Percentiles rank a stretch among this genome's conserved stretches.
These are phyloP conservation scores for Eleusine coracana DNA, from an alignment of 176 grass and related monocot genomes.

Conservation along the genomic window DNA sequence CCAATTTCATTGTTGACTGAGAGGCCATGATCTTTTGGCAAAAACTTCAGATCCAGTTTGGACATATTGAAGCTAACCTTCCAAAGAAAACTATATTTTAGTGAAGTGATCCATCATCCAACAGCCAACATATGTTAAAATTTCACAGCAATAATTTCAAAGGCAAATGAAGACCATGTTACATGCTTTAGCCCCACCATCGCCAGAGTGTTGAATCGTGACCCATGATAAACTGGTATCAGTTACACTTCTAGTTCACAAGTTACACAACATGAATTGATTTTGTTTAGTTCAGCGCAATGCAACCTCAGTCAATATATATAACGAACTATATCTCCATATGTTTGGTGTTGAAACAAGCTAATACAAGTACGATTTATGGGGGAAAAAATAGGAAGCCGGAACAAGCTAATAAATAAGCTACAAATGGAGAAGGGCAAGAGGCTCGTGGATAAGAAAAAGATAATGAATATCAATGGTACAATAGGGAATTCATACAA, in stretches of 20 bases:
- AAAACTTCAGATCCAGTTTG: constrained; percentile 88
- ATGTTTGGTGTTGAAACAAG: constrained; percentile 12
- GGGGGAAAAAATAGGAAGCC: not conserved
- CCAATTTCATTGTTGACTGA: constrained; percentile 70
- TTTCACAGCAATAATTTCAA: constrained; percentile 16
- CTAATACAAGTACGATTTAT: not conserved
- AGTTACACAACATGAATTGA: not conserved
- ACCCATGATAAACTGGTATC: not conserved
- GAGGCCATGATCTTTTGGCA: constrained; percentile 66
- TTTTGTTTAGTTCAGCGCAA: constrained; percentile 4
- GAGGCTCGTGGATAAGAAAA: constrained; percentile 19
- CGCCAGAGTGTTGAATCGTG: not conserved
- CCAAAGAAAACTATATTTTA: constrained; percentile 87
- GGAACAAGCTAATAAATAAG: constrained; percentile 38
- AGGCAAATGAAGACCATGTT: constrained; percentile 21
- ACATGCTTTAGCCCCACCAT: constrained; percentile 2
- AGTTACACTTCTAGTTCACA: not conserved
- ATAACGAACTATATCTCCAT: constrained; percentile 23
- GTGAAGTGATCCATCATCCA: constrained; percentile 46
- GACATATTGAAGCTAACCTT: constrained; percentile 99
- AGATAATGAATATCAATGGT: constrained; percentile 35
- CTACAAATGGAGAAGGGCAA: constrained; percentile 7
- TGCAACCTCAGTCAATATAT: constrained; percentile 16
- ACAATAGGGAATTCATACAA: constrained; percentile 52
- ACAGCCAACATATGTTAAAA: constrained; percentile 23